Percentiles rank a stretch among this genome's conserved stretches.
phyloP scores from a whole-genome alignment of 768 basidiomycete species.

The Tylopilus sp. region DNA sequence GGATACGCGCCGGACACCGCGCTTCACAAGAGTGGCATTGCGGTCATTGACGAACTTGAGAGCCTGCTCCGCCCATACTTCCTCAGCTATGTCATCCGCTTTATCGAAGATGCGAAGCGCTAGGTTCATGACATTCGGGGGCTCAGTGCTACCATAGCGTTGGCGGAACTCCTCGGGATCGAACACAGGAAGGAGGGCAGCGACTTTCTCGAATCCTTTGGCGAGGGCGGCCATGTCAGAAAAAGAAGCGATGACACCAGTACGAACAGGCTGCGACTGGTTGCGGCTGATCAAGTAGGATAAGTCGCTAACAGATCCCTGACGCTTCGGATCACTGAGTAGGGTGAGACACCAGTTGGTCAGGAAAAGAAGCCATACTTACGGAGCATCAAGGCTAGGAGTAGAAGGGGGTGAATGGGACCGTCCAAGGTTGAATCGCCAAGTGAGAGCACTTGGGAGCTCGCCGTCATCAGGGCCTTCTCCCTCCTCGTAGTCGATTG shows the following conservation, averaged over 20 bases:
- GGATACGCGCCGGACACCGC: slow-evolving; percentile 89
- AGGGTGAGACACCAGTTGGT: slow-evolving; percentile 5
- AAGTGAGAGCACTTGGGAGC: slow-evolving; percentile 74
- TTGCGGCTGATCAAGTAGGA: slow-evolving; percentile 87
- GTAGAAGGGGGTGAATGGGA: slow-evolving; percentile 85
- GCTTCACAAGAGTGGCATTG: slow-evolving; percentile 55
- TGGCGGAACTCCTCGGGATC: slow-evolving; percentile 68
- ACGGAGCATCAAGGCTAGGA: slow-evolving; percentile 52
- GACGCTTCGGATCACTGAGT: slow-evolving; percentile 61
- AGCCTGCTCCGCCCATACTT: slow-evolving; percentile 73
- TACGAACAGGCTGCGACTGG: slow-evolving; percentile 86
- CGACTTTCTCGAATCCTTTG: slow-evolving; percentile 73
- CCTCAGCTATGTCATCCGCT: slow-evolving; percentile 74
- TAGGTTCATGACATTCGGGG: slow-evolving; percentile 92
- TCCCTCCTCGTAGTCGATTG: slow-evolving; percentile 93
- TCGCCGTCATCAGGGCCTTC: slow-evolving; percentile 83
- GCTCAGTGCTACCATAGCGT: slow-evolving; percentile 70
- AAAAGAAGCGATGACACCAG: slow-evolving; percentile 91
- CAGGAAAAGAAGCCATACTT: slow-evolving; percentile 5
- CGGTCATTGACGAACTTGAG: slow-evolving; percentile 68
- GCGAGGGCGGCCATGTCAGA: slow-evolving; percentile 64
- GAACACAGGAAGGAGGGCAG: slow-evolving; percentile 69
- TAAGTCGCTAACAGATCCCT: slow-evolving; percentile 93
- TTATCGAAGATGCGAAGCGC: slow-evolving; percentile 85
- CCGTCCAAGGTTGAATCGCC: slow-evolving; percentile 94